Conservation (phyloP, 2,329 filamentous ascomycete genomes). For the Talaromyces sp. region DNA sequence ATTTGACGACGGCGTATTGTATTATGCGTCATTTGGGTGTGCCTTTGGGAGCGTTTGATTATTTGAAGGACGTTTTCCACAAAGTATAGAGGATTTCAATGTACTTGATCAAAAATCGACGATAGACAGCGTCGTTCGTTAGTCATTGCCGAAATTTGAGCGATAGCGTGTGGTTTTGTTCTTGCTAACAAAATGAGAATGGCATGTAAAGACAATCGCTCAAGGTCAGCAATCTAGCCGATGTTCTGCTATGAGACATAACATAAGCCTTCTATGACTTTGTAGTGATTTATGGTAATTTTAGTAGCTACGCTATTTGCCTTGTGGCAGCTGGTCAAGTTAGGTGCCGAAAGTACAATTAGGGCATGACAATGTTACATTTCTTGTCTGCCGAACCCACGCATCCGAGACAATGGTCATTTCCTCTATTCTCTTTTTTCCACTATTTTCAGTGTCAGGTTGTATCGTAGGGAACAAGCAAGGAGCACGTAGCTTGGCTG, state of each 20-base stretch:
- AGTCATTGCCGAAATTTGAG: too few species aligned
- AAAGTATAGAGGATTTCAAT: background rate
- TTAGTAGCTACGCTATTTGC: background rate
- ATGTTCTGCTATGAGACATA: background rate
- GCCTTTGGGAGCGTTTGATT: constrained; percentile 60
- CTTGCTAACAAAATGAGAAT: background rate
- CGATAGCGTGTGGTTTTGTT: background rate
- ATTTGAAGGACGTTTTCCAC: constrained; percentile 33
- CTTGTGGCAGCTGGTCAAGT: background rate
- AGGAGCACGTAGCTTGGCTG: background rate
- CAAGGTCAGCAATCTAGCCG: background rate
- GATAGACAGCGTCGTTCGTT: background rate
- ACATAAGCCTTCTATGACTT: background rate
- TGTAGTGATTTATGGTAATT: background rate
- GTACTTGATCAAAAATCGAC: background rate
- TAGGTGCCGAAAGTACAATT: background rate
- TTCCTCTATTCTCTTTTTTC: background rate
- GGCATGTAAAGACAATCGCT: background rate
- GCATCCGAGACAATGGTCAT: background rate
- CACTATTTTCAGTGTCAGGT: background rate
- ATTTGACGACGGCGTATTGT: constrained; percentile 57
- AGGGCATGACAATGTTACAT: background rate
- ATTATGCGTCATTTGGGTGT: constrained; percentile 62
- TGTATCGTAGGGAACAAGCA: background rate
- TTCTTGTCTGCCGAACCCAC: background rate